Percentiles rank a stretch among this genome's conserved stretches.
phyloP scores from a whole-genome alignment of 306 rosid species.

The Vigna angularis region DNA sequence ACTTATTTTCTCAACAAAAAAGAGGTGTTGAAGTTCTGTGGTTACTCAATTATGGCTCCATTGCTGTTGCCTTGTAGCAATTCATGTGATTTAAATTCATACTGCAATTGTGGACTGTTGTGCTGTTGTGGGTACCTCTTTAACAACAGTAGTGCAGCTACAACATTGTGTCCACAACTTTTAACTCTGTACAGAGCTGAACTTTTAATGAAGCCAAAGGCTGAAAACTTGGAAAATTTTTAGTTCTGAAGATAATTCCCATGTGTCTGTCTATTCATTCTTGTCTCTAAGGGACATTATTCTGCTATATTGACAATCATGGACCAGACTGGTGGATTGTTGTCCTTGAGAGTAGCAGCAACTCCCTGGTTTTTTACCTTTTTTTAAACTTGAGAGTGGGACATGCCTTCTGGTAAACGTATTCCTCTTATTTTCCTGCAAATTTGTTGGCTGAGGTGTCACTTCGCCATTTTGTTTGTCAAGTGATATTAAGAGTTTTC shows the following conservation, averaged over 20 bases:
- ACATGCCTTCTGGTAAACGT: neutral
- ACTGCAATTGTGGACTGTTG: too few relatives aligned
- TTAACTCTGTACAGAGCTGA: too few relatives aligned
- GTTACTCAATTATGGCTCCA: too few relatives aligned
- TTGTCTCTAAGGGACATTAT: neutral
- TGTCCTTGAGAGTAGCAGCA: neutral
- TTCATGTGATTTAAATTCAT: too few relatives aligned
- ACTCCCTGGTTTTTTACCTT: neutral
- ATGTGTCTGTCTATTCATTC: neutral
- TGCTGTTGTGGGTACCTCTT: too few relatives aligned
- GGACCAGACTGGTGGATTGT: neutral
- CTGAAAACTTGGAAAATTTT: neutral
- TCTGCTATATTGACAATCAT: neutral
- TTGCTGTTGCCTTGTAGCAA: too few relatives aligned
- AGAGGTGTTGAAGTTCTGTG: too few relatives aligned
- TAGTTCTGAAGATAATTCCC: neutral
- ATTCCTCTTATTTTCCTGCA: constrained; percentile 4
- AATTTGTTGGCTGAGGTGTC: neutral
- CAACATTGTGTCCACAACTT: too few relatives aligned
- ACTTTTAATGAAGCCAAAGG: neutral
- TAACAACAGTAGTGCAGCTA: too few relatives aligned
- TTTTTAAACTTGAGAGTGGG: neutral
- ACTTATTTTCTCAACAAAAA: too few relatives aligned
- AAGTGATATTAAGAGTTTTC: neutral
- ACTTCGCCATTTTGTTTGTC: neutral